Percentiles rank a stretch among this genome's conserved stretches.
phyloP scores from a whole-genome alignment of 2,329 filamentous ascomycete species.

The Penicillium digitatum region DNA sequence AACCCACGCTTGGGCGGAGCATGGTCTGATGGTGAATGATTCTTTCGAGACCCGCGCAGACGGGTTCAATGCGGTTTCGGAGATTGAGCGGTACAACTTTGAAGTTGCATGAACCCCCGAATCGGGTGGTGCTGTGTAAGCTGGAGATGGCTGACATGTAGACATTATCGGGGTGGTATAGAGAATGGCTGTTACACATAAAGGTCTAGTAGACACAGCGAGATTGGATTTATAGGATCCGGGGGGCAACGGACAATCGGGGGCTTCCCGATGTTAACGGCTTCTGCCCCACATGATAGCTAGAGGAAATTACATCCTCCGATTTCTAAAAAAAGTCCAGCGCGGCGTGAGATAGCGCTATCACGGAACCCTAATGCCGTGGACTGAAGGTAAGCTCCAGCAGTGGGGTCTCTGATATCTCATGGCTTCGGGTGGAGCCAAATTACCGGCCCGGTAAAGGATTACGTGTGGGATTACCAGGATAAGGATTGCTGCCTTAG shows the following conservation, averaged over 20 bases:
- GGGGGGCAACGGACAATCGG: neutral
- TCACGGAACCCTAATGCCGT: neutral
- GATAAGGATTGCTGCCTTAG: slow-evolving; percentile 13
- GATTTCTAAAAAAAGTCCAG: neutral
- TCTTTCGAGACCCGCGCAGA: slow-evolving; percentile 31
- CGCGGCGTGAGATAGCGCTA: neutral
- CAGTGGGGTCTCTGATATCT: neutral
- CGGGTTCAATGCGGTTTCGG: slow-evolving; percentile 31
- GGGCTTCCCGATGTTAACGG: neutral
- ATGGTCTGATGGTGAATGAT: slow-evolving; percentile 64
- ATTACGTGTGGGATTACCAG: no score
- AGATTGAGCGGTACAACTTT: slow-evolving; percentile 37
- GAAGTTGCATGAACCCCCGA: slow-evolving; percentile 37
- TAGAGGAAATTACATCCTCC: slow-evolving; percentile 1
- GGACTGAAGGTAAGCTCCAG: neutral
- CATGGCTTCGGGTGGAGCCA: neutral
- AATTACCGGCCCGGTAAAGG: slow-evolving; percentile 8
- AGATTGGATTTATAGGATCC: neutral
- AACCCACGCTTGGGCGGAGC: slow-evolving; percentile 69
- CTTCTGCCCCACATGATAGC: neutral
- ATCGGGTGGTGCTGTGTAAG: slow-evolving; percentile 37
- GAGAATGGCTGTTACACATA: neutral
- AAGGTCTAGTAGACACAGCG: no score
- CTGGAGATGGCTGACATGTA: slow-evolving; percentile 36
- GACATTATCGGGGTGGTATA: slow-evolving; percentile 21